phyloP scores from a whole-genome alignment of 345 rosid genomes.

The Ricinus communis region DNA sequence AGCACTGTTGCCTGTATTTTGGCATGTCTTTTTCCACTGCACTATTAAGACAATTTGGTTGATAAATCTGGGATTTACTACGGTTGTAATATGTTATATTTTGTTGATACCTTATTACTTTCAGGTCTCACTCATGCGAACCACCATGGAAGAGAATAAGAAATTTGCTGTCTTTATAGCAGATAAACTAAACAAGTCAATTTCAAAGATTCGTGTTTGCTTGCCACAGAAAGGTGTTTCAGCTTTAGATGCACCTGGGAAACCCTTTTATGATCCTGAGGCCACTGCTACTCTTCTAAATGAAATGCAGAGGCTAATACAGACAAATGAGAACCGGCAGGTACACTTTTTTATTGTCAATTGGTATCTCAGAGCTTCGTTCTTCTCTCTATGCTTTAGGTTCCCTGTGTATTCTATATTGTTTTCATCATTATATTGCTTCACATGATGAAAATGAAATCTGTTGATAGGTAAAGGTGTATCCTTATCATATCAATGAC shows the following conservation, averaged over 20 bases:
- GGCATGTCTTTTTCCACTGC: too few relatives aligned
- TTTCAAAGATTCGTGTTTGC: conserved; percentile 63
- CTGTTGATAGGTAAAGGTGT: conserved; percentile 53
- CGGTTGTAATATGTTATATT: too few relatives aligned
- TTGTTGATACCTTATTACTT: conserved; percentile 17
- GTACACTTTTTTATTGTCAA: conserved; percentile 32
- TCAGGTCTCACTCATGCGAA: conserved; percentile 82
- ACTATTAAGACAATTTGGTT: too few relatives aligned
- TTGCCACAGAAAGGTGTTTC: conserved; percentile 82
- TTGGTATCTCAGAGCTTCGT: conserved; percentile 2
- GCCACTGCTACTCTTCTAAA: conserved; percentile 58
- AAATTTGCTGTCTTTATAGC: conserved; percentile 75
- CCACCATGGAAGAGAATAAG: conserved; percentile 75
- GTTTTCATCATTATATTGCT: too few relatives aligned
- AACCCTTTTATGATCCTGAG: conserved; percentile 80
- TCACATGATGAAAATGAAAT: background rate
- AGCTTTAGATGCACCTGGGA: conserved; percentile 74
- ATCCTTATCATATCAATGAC: conserved; percentile 77
- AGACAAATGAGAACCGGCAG: conserved; percentile 60
- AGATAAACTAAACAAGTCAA: conserved; percentile 67
- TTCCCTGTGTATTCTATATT: conserved; percentile 4
- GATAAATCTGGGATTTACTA: too few relatives aligned
- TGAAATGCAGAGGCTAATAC: conserved; percentile 61
- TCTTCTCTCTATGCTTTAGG: conserved; percentile 9
- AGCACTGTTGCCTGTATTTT: background rate